Percentiles rank a stretch among this genome's conserved stretches.
Conservation (phyloP, 2,329 filamentous ascomycete genomes). For the Xylariaceae sp. region DNA sequence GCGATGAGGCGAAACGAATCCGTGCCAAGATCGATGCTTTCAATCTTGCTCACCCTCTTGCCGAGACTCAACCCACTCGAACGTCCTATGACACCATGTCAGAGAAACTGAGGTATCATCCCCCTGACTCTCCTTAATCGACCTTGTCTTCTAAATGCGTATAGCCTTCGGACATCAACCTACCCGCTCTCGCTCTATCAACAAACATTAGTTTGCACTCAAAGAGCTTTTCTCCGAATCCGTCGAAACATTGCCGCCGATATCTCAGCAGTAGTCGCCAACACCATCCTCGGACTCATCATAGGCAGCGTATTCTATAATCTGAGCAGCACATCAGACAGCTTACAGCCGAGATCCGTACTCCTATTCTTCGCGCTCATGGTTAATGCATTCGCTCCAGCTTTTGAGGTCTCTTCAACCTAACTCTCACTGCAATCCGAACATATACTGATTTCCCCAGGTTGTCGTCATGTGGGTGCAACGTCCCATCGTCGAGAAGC, state of each 20-base stretch:
- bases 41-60: background rate
- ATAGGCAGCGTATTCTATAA: slow-evolving; percentile 76
- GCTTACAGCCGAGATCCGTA: slow-evolving; percentile 71
- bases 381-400: slow-evolving; percentile 73
- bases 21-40: background rate
- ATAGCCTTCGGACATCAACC: background rate
- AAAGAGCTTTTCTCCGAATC: background rate
- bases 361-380: slow-evolving; percentile 81
- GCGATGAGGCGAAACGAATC: slow-evolving; percentile 18
- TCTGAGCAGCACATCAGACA: slow-evolving; percentile 53
- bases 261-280: slow-evolving; percentile 56
- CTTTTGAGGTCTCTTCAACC: slow-evolving; percentile 54
- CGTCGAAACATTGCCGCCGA: slow-evolving; percentile 5
- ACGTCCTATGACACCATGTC: background rate
- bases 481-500: slow-evolving; percentile 87
- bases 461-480: slow-evolving; percentile 80
- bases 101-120: background rate
- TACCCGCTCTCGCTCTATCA: background rate
- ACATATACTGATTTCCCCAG: slow-evolving; percentile 31
- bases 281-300: slow-evolving; percentile 68
- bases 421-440: background rate
- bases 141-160: background rate
- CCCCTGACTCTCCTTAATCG: background rate
- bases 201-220: background rate
- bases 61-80: background rate